These are phyloP conservation scores for Sicyos edulis DNA, from an alignment of 306 rosid genomes.

Conservation along the genomic window DNA sequence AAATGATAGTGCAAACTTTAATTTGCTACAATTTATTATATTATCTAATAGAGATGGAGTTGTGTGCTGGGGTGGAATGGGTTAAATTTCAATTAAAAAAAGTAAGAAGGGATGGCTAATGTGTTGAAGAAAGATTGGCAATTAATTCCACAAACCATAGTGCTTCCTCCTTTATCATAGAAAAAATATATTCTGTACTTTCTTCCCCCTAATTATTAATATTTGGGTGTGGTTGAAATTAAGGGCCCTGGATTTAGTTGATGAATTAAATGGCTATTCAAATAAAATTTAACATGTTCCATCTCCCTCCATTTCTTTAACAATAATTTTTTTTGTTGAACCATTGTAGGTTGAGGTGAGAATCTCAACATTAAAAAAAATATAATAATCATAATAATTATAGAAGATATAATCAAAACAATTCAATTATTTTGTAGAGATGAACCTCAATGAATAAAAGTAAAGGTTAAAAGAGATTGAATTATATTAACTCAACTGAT, in stretches of 20 bases:
- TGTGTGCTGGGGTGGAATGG: neutral
- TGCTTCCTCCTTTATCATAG: neutral
- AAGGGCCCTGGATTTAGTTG: neutral
- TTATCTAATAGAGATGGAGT: neutral
- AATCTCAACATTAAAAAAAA: too few species aligned
- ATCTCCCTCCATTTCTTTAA: too few species aligned
- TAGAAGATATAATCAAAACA: too few species aligned
- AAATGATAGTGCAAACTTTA: neutral
- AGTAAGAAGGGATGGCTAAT: neutral
- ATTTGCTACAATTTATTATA: neutral
- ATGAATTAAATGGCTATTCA: neutral
- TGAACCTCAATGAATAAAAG: too few species aligned
- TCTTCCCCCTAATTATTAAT: neutral
- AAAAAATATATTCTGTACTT: neutral
- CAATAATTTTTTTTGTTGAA: too few species aligned
- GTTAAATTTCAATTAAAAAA: neutral
- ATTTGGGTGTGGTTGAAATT: constrained; percentile 8
- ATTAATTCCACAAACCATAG: neutral
- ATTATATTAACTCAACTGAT: too few species aligned
- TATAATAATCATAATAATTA: too few species aligned
- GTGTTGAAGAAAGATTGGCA: neutral
- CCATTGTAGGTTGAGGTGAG: too few species aligned
- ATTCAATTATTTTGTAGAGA: too few species aligned
- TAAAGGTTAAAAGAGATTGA: too few species aligned
- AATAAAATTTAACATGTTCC: too few species aligned